Percentiles rank a stretch among this genome's conserved stretches.
phyloP scores from a whole-genome alignment of 2,329 filamentous ascomycete species.

The Sporothrix brasiliensis region DNA sequence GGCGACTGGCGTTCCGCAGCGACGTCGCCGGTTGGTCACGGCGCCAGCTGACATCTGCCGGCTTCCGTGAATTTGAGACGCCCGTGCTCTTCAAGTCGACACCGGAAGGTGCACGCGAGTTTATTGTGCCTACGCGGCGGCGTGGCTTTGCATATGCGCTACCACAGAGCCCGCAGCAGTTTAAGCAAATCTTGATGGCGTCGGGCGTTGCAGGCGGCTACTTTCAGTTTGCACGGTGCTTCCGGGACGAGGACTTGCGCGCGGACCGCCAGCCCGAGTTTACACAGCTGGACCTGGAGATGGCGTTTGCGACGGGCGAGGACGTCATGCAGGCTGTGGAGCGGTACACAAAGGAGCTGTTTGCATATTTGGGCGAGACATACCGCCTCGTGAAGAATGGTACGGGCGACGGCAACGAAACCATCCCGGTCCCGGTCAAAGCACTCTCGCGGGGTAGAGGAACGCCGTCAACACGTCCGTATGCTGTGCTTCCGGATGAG shows the following conservation, averaged over 20 bases:
- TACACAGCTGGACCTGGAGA: constrained; percentile 90
- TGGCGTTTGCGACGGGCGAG: constrained; percentile 76
- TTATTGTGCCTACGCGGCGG: constrained; percentile 83
- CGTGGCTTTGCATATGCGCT: constrained; percentile 82
- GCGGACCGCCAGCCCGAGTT: constrained; percentile 96
- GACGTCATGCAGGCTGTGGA: constrained; percentile 66
- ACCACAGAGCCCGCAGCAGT: constrained; percentile 95
- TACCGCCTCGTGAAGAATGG: constrained; percentile 41
- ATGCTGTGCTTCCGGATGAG: constrained; percentile 37
- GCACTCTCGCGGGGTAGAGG: neutral
- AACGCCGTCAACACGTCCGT: constrained; percentile 18
- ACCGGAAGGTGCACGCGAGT: constrained; percentile 91
- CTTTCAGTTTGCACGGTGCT: constrained; percentile 92
- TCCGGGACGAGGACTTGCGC: constrained; percentile 89
- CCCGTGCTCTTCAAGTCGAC: constrained; percentile 97
- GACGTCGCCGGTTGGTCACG: constrained; percentile 43
- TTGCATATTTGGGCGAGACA: constrained; percentile 52
- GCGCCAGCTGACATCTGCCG: constrained; percentile 41
- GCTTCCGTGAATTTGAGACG: constrained; percentile 83
- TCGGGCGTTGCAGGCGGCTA: constrained; percentile 75
- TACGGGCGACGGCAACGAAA: constrained; percentile 40
- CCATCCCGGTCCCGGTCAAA: neutral
- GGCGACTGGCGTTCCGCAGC: constrained; percentile 71
- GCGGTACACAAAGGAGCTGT: constrained; percentile 57
- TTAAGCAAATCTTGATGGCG: constrained; percentile 97